A percentile compares a stretch with the other conserved stretches of the same genome.
Evolutionary conservation across 2,329 filamentous ascomycete genomes (phyloP).

Genomic region (Huntiella moniliformis): DNA sequence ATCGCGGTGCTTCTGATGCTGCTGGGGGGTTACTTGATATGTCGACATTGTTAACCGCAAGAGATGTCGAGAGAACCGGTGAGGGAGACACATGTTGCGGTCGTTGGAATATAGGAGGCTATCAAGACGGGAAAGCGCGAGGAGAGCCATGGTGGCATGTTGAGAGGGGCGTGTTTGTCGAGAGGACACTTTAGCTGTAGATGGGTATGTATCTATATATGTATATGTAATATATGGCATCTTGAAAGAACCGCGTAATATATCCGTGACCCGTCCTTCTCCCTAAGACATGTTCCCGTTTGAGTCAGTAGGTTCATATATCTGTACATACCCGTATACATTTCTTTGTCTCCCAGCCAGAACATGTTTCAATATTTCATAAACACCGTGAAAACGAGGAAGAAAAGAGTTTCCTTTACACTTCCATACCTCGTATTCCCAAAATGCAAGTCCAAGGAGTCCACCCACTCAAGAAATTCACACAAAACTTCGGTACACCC

Average conservation of each 20-base stretch:
- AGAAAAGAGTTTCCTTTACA: too few species aligned
- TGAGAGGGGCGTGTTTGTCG: slow-evolving; percentile 27
- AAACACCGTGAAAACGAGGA: too few species aligned
- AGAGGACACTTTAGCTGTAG: slow-evolving; percentile 13
- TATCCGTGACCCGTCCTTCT: neutral
- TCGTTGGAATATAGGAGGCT: slow-evolving; percentile 26
- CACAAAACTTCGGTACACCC: neutral
- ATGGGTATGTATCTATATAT: neutral
- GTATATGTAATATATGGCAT: too few species aligned
- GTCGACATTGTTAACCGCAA: slow-evolving; percentile 28
- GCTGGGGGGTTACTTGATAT: slow-evolving; percentile 36
- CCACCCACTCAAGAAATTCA: neutral
- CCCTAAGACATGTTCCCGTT: neutral
- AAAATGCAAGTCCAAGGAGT: too few species aligned
- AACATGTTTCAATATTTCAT: too few species aligned
- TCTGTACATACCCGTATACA: neutral
- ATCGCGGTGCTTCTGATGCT: slow-evolving; percentile 35
- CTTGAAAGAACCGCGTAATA: too few species aligned
- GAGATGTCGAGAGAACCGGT: slow-evolving; percentile 25
- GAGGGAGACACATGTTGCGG: slow-evolving; percentile 26
- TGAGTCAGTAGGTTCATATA: neutral
- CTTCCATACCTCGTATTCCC: too few species aligned
- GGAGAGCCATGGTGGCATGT: slow-evolving; percentile 31
- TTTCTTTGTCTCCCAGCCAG: neutral
- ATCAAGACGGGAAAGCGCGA: slow-evolving; percentile 17